Evolutionary conservation across 352 stramenopile species (phyloP).

Genomic region (Phytophthora pisi): DNA sequence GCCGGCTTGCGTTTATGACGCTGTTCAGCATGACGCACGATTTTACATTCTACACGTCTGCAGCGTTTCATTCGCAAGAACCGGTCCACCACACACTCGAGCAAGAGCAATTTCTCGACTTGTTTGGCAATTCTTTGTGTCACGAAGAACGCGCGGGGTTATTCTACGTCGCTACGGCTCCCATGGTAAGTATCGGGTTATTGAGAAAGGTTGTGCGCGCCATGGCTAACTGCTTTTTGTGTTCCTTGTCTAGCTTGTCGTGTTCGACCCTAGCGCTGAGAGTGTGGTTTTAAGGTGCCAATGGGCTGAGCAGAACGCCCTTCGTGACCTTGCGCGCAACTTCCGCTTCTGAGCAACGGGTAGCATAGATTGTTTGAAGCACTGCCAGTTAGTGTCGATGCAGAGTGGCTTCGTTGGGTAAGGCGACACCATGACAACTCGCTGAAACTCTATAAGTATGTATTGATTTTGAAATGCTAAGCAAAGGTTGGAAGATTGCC

Average conservation of each 20-base stretch:
- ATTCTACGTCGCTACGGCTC: slow-evolving; percentile 58
- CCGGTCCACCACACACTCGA: slow-evolving; percentile 47
- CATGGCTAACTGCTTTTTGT: slow-evolving; percentile 4
- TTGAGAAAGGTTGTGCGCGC: not conserved
- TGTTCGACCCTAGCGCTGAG: slow-evolving; percentile 70
- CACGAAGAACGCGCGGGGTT: slow-evolving; percentile 78
- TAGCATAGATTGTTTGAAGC: slow-evolving; percentile 7
- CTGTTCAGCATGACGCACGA: slow-evolving; percentile 55
- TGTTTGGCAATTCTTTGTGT: slow-evolving; percentile 70
- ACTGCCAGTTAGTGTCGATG: not conserved
- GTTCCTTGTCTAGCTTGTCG: slow-evolving; percentile 45
- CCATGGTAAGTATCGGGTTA: slow-evolving; percentile 58
- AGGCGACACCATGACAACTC: not conserved
- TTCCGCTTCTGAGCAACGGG: slow-evolving; percentile 57
- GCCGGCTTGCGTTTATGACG: slow-evolving; percentile 71
- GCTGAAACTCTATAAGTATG: slow-evolving; percentile 29
- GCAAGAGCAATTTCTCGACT: slow-evolving; percentile 56
- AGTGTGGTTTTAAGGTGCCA: slow-evolving; percentile 54
- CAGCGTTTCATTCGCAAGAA: slow-evolving; percentile 52
- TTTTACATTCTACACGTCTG: slow-evolving; percentile 60
- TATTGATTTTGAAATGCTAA: slow-evolving; percentile 19
- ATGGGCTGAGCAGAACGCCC: slow-evolving; percentile 66
- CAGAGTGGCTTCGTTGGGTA: not conserved
- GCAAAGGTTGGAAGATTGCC: slow-evolving; percentile 20
- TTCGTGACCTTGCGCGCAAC: slow-evolving; percentile 72